These are phyloP conservation scores for Vanderwaltozyma yarrowii DNA, from an alignment of 805 yeast genomes.

Conservation along the genomic window DNA sequence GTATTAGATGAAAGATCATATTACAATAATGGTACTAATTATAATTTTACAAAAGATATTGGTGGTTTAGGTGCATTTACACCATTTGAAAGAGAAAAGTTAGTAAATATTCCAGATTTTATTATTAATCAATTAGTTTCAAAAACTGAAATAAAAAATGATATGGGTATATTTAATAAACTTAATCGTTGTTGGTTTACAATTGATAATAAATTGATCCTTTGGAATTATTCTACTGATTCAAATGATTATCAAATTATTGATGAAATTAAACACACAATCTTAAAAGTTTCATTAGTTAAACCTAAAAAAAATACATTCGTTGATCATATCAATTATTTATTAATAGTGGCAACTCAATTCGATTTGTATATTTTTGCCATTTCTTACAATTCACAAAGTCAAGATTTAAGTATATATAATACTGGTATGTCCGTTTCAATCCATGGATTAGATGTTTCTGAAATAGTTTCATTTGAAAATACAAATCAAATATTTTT, in stretches of 20 bases:
- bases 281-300: constrained; percentile 65
- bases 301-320: constrained; percentile 76
- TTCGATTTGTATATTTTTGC: constrained; percentile 70
- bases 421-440: constrained; percentile 79
- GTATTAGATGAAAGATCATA: constrained; percentile 39
- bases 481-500: constrained; percentile 74
- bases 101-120: constrained; percentile 69
- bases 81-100: constrained; percentile 66
- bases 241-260: constrained; percentile 65
- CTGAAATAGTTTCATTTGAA: constrained; percentile 47
- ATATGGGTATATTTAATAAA: constrained; percentile 77
- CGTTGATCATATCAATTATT: constrained; percentile 60
- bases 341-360: constrained; percentile 72
- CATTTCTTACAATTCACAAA: constrained; percentile 39
- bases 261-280: constrained; percentile 72
- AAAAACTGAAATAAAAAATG: constrained; percentile 52
- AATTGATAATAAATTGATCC: constrained; percentile 65
- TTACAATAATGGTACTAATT: constrained; percentile 51
- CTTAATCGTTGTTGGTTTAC: constrained; percentile 79
- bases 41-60: constrained; percentile 48
- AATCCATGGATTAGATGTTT: constrained; percentile 65
- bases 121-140: constrained; percentile 58
- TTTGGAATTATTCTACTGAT: constrained; percentile 64
- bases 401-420: constrained; percentile 52
- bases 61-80: constrained; percentile 42